phyloP scores from a whole-genome alignment of 78 protist species.

The Creolimax fragrantissima region DNA sequence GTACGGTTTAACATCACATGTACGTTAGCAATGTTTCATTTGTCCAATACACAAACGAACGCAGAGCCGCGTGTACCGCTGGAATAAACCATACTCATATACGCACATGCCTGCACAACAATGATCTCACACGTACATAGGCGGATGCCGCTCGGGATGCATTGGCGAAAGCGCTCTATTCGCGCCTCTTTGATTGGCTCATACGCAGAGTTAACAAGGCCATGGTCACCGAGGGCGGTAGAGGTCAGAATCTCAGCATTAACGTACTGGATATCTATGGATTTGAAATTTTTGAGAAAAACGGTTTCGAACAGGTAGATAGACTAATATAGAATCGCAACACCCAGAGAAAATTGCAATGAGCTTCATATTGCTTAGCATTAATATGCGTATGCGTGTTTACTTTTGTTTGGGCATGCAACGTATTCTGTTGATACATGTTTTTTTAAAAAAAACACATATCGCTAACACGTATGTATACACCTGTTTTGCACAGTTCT shows the following conservation, averaged over 20 bases:
- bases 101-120: not conserved
- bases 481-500: slow-evolving; percentile 57
- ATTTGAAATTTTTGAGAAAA: slow-evolving; percentile 73
- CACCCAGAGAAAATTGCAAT: too few relatives aligned
- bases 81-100: not conserved
- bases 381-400: not conserved
- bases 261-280: slow-evolving; percentile 85
- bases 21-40: too few relatives aligned
- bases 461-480: not conserved
- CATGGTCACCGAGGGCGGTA: not conserved
- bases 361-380: too few relatives aligned
- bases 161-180: slow-evolving; percentile 83
- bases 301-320: slow-evolving; percentile 45
- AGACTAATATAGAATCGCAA: too few relatives aligned
- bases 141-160: slow-evolving; percentile 63
- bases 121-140: not conserved
- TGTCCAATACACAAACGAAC: not conserved
- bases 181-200: slow-evolving; percentile 76
- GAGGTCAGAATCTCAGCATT: slow-evolving; percentile 21
- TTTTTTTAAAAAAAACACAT: not conserved
- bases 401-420: not conserved
- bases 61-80: not conserved
- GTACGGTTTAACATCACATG: too few relatives aligned
- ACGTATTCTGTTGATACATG: not conserved
- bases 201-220: slow-evolving; percentile 47